A percentile compares a stretch with the other conserved stretches of the same genome.
phyloP scores from a whole-genome alignment of 2,329 filamentous ascomycete species.

The Penicillium vulpinum region DNA sequence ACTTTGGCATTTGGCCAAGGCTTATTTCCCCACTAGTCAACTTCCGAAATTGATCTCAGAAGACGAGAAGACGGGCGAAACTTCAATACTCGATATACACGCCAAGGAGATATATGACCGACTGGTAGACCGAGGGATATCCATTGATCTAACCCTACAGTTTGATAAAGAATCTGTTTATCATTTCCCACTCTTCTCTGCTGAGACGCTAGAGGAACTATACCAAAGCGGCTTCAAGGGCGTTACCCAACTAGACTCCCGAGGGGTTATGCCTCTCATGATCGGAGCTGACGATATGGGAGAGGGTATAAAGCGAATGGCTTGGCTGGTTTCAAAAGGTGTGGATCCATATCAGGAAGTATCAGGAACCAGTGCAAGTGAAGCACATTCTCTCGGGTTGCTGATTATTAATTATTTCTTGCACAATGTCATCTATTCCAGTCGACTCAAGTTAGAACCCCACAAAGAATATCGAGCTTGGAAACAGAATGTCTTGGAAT shows the following conservation, averaged over 20 bases:
- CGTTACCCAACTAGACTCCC: background rate
- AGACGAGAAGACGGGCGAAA: background rate
- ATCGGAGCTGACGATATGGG: no score
- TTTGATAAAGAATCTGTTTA: background rate
- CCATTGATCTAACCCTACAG: background rate
- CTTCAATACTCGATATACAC: background rate
- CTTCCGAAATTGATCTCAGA: background rate
- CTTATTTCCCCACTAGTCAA: background rate
- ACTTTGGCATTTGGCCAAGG: background rate
- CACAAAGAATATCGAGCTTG: background rate
- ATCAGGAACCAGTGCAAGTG: background rate
- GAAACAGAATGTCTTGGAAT: background rate
- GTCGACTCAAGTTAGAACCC: no score
- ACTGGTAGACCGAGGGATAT: background rate
- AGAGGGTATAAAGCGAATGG: background rate
- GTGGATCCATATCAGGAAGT: background rate
- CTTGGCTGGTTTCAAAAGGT: background rate
- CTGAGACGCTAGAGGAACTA: background rate
- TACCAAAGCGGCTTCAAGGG: background rate
- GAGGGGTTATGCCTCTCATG: background rate
- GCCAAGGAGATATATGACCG: background rate
- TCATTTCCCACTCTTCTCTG: background rate
- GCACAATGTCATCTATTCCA: no score
- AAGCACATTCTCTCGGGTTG: background rate
- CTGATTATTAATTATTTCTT: background rate